Evolutionary conservation across 2,329 filamentous ascomycete species (phyloP), one percentile per base, ranked within the genome.

Genomic region (Pseudocercospora crystallina): DNA sequence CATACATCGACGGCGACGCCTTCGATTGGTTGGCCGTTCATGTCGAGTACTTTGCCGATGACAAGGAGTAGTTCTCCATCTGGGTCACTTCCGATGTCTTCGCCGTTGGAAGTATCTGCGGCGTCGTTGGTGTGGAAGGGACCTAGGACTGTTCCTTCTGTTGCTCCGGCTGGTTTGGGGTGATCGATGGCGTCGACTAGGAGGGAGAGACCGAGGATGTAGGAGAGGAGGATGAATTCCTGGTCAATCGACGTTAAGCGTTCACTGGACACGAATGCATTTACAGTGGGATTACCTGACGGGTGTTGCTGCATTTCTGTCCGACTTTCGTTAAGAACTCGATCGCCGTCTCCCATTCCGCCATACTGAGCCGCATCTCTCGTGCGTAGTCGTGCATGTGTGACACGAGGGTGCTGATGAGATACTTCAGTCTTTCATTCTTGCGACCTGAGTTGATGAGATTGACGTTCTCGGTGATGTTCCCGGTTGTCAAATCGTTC

Each of bases 71-170:
- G 80, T 58, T 86, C 80, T 40, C 88, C 88, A 26, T 80, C 73
- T 0, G 83, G 79, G 61, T 90, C 87, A 46, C 81, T 80, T 1
- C 83, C 82, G 72, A 91, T 87, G 50, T 66, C 63, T 12, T 74
- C 73, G 11, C 87, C 88, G 43, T 80, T 73, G 5, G 71, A 55
- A 32, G 81, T 70, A 7, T 69, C 61, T 2, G 82, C 77, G 3
- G 87, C 87, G 61, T 90, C 86, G 70, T 90, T 85, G 0, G 85
- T 89, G 74, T 91, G 87, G 75, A 91, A 91, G 31, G 88, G 88
- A 0, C 88, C 88, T 0, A 92, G 80, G 8, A 92, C 86, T 1
- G 87, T 89, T 48, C 88, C 87, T 69, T 91, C 87, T 14, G 88
- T 92, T 20, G 78, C 78, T 35, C 73, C 69, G 0, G 80, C 65